Conservation (phyloP, 495 filamentous ascomycete genomes). For the Jackrogersella multiformis region DNA sequence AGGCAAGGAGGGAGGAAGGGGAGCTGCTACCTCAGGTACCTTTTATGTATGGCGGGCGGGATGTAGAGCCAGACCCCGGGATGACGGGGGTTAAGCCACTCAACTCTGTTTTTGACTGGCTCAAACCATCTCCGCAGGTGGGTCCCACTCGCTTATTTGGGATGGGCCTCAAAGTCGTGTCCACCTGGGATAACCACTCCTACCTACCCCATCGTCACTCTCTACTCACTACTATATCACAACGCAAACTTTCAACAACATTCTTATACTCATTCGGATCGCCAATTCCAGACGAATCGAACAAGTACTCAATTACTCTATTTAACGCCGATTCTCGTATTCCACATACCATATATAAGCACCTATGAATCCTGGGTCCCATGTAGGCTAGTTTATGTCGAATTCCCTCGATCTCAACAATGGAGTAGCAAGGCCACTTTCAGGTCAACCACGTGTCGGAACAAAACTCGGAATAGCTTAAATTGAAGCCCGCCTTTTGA, state of each 20-base stretch:
- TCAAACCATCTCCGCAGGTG: conserved; percentile 37
- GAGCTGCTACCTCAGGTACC: conserved; percentile 46
- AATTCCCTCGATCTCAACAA: conserved; percentile 44
- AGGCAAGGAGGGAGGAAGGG: conserved; percentile 49
- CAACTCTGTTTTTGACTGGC: conserved; percentile 40
- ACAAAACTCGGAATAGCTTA: conserved; percentile 3
- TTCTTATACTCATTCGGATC: conserved; percentile 57
- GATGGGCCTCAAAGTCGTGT: conserved; percentile 48
- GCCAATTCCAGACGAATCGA: conserved; percentile 38
- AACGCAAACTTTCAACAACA: conserved; percentile 35
- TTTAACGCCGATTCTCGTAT: background rate
- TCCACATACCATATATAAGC: conserved; percentile 15
- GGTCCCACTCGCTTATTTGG: conserved; percentile 45
- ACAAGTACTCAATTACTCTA: conserved; percentile 30
- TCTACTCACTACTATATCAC: conserved; percentile 29
- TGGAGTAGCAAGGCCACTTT: conserved; percentile 1
- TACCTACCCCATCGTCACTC: conserved; percentile 46
- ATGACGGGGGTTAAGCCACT: conserved; percentile 43
- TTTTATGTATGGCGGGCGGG: conserved; percentile 43
- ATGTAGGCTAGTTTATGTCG: conserved; percentile 22
- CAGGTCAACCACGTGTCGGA: conserved; percentile 26
- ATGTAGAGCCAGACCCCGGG: conserved; percentile 45
- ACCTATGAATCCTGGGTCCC: conserved; percentile 2
- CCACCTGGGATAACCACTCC: conserved; percentile 46
- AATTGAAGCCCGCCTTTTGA: conserved; percentile 15